These are phyloP conservation scores for Trypanosoma grayi DNA, from an alignment of 208 protist species.

Conservation along the genomic window DNA sequence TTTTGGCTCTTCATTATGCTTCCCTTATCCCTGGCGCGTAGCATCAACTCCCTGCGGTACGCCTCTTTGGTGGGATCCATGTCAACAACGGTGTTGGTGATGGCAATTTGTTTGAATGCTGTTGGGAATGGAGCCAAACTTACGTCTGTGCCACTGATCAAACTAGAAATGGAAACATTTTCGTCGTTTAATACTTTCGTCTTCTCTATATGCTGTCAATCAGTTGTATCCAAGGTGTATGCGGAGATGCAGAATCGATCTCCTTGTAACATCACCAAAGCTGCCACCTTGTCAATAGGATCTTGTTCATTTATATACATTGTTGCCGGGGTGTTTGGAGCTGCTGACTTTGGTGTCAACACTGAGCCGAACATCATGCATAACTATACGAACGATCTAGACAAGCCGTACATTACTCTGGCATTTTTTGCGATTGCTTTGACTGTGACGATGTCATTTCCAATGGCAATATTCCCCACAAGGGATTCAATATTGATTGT, in stretches of 20 bases:
- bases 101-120: constrained; percentile 29
- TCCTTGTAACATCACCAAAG: constrained; percentile 44
- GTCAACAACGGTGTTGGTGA: constrained; percentile 54
- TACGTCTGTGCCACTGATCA: constrained; percentile 16
- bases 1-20: constrained; percentile 87
- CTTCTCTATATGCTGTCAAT: constrained; percentile 83
- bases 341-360: constrained; percentile 50
- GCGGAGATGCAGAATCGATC: constrained; percentile 65
- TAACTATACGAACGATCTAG: constrained; percentile 58
- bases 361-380: constrained; percentile 73
- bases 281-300: constrained; percentile 56
- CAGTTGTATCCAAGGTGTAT: constrained; percentile 70
- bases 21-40: constrained; percentile 58
- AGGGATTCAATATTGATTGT: constrained; percentile 65
- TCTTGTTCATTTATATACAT: constrained; percentile 66
- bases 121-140: constrained; percentile 4
- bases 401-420: constrained; percentile 43
- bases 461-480: constrained; percentile 80
- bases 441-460: constrained; percentile 79
- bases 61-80: constrained; percentile 64
- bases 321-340: constrained; percentile 61
- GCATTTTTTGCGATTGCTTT: constrained; percentile 71
- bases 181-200: constrained; percentile 60
- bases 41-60: constrained; percentile 75
- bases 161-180: constrained; percentile 36